Base-by-base conservation (phyloP, 2,329 filamentous ascomycete species). In the Orbilia javanica region DNA sequence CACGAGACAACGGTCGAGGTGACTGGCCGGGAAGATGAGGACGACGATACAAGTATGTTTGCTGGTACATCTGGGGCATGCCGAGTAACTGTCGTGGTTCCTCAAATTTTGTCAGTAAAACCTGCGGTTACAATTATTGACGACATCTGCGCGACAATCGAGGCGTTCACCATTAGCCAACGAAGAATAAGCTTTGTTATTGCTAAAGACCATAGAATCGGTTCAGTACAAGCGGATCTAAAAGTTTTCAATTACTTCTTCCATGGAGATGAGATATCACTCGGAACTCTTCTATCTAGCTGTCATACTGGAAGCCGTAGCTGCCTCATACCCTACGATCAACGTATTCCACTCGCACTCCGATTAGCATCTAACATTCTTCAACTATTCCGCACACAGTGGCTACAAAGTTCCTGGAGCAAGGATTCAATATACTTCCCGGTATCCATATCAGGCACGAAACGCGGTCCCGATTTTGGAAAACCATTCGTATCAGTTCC, bases 291-390 rank as follows among this genome's bases (percentile, higher is more conserved):
- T 31, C 52, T 77, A 1, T 65, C 65, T 2, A 53, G 42, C 4
- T n/a, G 11, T 4, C 60, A 53, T 15, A 13, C 60, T 0, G 46
- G 55, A 10, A 39, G 50, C 0, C 73, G 66, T 13, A 29, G 42
- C 13, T 70, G 53, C 15, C 50, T 52, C 2, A 77, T 77, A 7
- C 66, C 73, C 2, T 53, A 67, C 29, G 67, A 79, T 13, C 60
- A 71, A 15, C 66, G 77, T 11, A 79, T 81, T 80, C 70, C 79
- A 13, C 80, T 81, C 25, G 80, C 80, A 1, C 31, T 81, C 5
- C 50, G 71, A 13, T 62, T 81, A 3, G 76, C 80, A 34, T 81
- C 74, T 5, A 81, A 78, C 13, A 68, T 81, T 15, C 77, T 81
- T 13, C 80, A 81, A 39, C 74, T 81, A 8, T 70, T 79, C n/a